Base-by-base conservation (phyloP, 495 filamentous ascomycete species). In the Gamarada debralockiae region DNA sequence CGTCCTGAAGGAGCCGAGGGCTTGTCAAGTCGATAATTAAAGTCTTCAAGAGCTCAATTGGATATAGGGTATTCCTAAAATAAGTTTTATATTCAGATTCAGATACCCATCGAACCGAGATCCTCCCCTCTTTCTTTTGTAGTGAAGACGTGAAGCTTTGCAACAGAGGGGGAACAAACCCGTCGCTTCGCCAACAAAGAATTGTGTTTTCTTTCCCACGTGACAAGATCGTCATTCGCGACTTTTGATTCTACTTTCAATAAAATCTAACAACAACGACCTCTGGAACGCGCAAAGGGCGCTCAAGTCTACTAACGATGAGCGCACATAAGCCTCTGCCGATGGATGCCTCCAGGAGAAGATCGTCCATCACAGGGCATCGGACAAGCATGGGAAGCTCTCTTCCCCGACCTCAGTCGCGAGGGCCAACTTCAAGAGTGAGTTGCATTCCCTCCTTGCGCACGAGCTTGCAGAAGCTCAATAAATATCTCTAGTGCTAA, bases 371-470 rank as follows among this genome's bases (percentile, higher is more conserved):
- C 4, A 44, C 27, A 4, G 42, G 41, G 2, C 49, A 54, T 25
- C 42, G 60, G 33, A 50, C 46, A n/a, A 63, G 60, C 34, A 38
- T 63, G 17, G 60, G 60, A 14, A 61, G 55, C 34, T 24, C 37
- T 27, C 56, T 63, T 29, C 60, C 60, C 3, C 42, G 56, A 42
- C 50, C 50, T 9, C 57, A 70, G 14, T 73, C 74, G 25, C 4
- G 27, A 29, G 27, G 27, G 5, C 27, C 27, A 29, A 29, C 27
- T 5, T 29, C 27, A 10, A 72, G 75, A 53, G 77, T 78, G 60
- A 61, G 70, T 70, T 37, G 31, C 14, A 23, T 12, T 41, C n/a
- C 14, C 18, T 53, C 17, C 43, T 53, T 48, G 37, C 38, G 57
- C 57, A 64, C 40, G 50, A 8, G 17, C 9, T 13, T n/a, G 27